Conservation (phyloP, 208 protist species). For the Tritrichomonas foetus region DNA sequence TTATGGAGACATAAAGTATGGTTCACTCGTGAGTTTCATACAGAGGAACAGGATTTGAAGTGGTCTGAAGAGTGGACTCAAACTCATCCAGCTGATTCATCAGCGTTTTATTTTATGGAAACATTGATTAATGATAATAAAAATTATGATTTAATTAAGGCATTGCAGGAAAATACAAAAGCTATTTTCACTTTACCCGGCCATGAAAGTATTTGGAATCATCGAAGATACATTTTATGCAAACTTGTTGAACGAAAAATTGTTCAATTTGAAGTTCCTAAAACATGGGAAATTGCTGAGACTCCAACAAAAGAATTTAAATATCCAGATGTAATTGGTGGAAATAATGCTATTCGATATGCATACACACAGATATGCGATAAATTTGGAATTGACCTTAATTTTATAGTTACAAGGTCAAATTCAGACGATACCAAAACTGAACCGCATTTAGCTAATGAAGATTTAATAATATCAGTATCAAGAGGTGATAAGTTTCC, state of each 20-base stretch:
- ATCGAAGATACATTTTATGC: background rate
- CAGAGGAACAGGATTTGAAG: background rate
- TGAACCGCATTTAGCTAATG: background rate
- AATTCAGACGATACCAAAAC: background rate
- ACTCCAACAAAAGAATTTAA: background rate
- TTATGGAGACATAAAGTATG: background rate
- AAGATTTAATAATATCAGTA: background rate
- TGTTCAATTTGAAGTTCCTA: background rate
- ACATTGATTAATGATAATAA: background rate
- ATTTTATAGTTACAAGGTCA: background rate
- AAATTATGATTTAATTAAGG: background rate
- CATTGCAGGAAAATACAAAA: background rate
- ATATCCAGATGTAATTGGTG: background rate
- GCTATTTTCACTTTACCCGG: background rate
- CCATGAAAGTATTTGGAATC: background rate
- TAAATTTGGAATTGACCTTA: background rate
- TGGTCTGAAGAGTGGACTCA: background rate
- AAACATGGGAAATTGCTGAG: background rate
- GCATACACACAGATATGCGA: background rate
- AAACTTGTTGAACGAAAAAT: too few relatives aligned
- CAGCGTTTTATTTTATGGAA: background rate
- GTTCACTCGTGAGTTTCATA: background rate
- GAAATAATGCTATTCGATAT: background rate
- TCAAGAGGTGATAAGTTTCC: background rate
- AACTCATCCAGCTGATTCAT: conserved; percentile 1